Conservation (phyloP, 1,284 basidiomycete species). For the Porodaedalea pini region DNA sequence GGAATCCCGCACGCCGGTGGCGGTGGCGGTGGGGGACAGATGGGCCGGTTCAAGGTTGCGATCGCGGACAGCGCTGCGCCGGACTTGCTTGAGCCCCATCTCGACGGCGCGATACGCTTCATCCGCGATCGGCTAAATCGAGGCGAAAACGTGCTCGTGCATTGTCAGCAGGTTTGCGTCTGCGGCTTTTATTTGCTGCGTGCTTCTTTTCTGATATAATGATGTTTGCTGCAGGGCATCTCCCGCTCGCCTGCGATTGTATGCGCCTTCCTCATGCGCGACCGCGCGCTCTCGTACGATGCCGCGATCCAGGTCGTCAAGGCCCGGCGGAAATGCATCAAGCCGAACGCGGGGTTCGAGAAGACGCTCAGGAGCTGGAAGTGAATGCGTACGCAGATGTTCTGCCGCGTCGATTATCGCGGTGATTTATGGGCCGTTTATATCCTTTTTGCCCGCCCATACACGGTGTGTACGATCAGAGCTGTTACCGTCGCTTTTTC, state of each 20-base stretch:
- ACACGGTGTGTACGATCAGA: too few species aligned
- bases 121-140: conserved; percentile 47
- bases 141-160: conserved; percentile 58
- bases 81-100: conserved; percentile 47
- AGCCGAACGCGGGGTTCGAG: conserved; percentile 62
- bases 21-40: conserved; percentile 54
- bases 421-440: too few species aligned
- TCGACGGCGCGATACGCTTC: conserved; percentile 53
- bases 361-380: conserved; percentile 17
- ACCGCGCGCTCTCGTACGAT: conserved; percentile 65
- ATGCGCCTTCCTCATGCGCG: conserved; percentile 64
- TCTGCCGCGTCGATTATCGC: too few species aligned
- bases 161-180: conserved; percentile 72
- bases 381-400: neutral
- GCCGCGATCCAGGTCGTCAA: conserved; percentile 53
- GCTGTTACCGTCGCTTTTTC: too few species aligned
- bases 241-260: conserved; percentile 65
- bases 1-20: conserved; percentile 45
- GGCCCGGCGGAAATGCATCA: conserved; percentile 60
- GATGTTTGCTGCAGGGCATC: conserved; percentile 44
- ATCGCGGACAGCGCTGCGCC: conserved; percentile 55
- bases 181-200: too few species aligned
- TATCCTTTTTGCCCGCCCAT: too few species aligned
- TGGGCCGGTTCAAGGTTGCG: conserved; percentile 59
- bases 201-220: conserved; percentile 12